Base-by-base conservation (phyloP, 129 eudicot species). In the Flaveria trinervia region DNA sequence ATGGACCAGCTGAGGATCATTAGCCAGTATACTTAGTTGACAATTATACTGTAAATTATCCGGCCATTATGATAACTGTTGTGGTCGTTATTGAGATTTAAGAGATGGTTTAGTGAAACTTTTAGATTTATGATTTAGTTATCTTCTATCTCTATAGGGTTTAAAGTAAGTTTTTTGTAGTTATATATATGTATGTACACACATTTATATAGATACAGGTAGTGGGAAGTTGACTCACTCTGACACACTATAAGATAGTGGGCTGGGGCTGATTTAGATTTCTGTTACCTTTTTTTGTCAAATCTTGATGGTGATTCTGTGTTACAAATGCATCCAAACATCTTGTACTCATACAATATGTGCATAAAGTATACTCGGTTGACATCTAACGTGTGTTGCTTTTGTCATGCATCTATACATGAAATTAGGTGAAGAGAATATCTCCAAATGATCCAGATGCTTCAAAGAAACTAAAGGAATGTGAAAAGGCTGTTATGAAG, bases 381-480 rank as follows among this genome's bases (percentile, higher is more conserved):
- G 45, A 28, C 43, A 14, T 0, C 33, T 55, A 57, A 54, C 18
- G 41, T 25, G 30, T 0, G 41, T 48, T 75, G 39, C 8, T 9
- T 30, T 33, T 80, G 5, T 48, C 72, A 30, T 56, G 41, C 28
- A n/a, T 45, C 5, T 73, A 2, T 45, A 66, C 80, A 17, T 61
- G 30, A 69, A 72, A 71, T 20, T 45, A 95, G 99, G 96, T 95
- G 62, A 95, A 95, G 86, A 88, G 80, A 81, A 57, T 95, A 45
- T 73, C 75, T 80, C 99, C 99, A 69, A 95, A 91, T 83, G 99
- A 91, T 68, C 99, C 99, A 81, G 99, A 95, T 75, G 99, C 99
- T 46, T 70, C 96, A 17, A 95, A 88, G 86, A 95, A 95, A 74
- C 64, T 95, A 79, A 95, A 88, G 77, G 99, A 95, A 77, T 95